These are phyloP conservation scores for Phyllachora maydis DNA, from an alignment of 2,329 filamentous ascomycete species.

Conservation along the genomic window DNA sequence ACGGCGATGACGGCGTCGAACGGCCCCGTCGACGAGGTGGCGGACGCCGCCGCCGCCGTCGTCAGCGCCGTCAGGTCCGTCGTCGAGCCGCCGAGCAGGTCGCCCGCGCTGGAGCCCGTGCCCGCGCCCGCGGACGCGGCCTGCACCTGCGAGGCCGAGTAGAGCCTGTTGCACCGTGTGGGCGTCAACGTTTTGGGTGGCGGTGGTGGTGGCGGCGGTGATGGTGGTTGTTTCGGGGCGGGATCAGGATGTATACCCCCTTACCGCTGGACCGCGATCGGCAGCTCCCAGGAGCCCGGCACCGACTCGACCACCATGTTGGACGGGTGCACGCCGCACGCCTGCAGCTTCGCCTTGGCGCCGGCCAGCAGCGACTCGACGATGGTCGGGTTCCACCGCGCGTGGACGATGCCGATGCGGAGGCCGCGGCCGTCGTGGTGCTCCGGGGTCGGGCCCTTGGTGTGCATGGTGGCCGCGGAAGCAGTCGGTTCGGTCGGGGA, in stretches of 20 bases:
- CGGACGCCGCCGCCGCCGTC: conserved; percentile 16
- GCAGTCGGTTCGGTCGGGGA: no score
- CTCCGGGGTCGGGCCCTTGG: conserved; percentile 35
- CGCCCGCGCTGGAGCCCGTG: conserved; percentile 50
- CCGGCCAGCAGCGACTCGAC: conserved; percentile 73
- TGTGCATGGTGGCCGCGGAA: conserved; percentile 23
- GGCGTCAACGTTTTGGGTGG: conserved; percentile 1
- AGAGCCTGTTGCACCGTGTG: no score
- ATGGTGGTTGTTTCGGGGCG: conserved; percentile 1
- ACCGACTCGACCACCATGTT: conserved; percentile 84
- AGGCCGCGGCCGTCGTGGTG: conserved; percentile 49
- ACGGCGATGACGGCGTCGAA: conserved; percentile 94
- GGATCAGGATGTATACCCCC: conserved; percentile 8
- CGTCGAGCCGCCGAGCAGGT: conserved; percentile 50
- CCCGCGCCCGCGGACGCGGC: conserved; percentile 40
- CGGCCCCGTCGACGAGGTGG: conserved; percentile 27
- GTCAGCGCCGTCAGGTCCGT: conserved; percentile 54
- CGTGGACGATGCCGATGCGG: conserved; percentile 87
- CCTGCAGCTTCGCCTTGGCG: conserved; percentile 55
- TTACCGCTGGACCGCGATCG: conserved; percentile 72
- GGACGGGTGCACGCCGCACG: conserved; percentile 62
- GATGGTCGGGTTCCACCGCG: conserved; percentile 80
- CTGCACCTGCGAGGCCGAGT: conserved; percentile 72
- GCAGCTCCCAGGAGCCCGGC: conserved; percentile 86
- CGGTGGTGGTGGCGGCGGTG: conserved; percentile 1